Evolutionary conservation across 1,139 yeast genomes (phyloP).

Genomic region (Pichia sp.): DNA sequence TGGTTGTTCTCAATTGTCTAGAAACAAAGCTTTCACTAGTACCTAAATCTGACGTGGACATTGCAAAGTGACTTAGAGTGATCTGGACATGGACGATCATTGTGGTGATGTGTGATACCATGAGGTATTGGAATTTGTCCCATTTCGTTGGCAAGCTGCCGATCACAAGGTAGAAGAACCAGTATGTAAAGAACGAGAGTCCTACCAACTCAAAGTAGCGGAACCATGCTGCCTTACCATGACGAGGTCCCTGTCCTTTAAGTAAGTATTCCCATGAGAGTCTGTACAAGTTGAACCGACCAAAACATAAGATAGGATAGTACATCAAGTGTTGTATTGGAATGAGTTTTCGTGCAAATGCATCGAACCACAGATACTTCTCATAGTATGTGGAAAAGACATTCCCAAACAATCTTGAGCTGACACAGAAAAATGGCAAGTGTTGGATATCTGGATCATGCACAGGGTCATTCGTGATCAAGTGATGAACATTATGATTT

Average conservation of each 20-base stretch:
- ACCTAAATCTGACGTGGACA: conserved; percentile 87
- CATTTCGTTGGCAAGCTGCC: conserved; percentile 36
- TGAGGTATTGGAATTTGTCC: conserved; percentile 52
- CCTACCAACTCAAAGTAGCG: conserved; percentile 75
- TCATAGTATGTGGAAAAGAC: conserved; percentile 81
- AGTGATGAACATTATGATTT: conserved; percentile 86
- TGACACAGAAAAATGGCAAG: conserved; percentile 84
- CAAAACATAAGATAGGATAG: conserved; percentile 76
- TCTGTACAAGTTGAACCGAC: conserved; percentile 78
- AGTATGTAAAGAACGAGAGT: conserved; percentile 66
- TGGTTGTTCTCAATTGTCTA: conserved; percentile 81
- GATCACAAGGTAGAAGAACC: conserved; percentile 57
- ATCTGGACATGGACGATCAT: conserved; percentile 92
- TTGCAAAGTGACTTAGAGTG: conserved; percentile 85
- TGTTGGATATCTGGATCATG: conserved; percentile 96
- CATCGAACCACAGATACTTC: conserved; percentile 60
- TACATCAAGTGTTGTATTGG: conserved; percentile 67
- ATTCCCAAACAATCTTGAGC: conserved; percentile 60
- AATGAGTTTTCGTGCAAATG: conserved; percentile 52
- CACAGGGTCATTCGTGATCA: conserved; percentile 83
- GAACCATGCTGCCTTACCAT: conserved; percentile 83
- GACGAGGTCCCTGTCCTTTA: conserved; percentile 69
- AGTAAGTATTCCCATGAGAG: conserved; percentile 75
- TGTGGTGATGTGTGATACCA: conserved; percentile 75
- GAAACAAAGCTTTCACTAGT: conserved; percentile 76